Percentiles rank a stretch among this genome's conserved stretches.
phyloP scores from a whole-genome alignment of 2,329 filamentous ascomycete genomes.

The Sporothrix euskadiensis region DNA sequence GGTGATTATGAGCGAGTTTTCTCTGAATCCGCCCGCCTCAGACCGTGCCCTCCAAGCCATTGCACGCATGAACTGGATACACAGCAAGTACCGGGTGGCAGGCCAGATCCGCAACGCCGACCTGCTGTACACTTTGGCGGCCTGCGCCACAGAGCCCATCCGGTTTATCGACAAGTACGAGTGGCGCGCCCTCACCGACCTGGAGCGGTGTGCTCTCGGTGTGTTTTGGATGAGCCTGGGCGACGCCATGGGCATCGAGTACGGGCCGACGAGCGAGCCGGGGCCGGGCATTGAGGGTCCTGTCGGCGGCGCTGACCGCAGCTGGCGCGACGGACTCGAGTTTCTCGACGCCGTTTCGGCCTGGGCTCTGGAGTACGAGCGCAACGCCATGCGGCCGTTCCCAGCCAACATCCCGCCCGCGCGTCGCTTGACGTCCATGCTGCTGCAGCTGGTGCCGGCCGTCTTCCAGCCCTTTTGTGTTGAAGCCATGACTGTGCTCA shows the following conservation, averaged over 20 bases:
- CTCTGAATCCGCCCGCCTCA: constrained; percentile 44
- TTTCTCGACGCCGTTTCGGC: constrained; percentile 51
- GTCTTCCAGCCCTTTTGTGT: constrained; percentile 49
- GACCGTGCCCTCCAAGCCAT: constrained; percentile 41
- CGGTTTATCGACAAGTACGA: constrained; percentile 66
- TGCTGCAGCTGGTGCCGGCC: constrained; percentile 57
- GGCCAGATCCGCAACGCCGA: constrained; percentile 43
- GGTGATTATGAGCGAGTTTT: constrained; percentile 43
- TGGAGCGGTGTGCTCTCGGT: constrained; percentile 67
- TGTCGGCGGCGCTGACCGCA: constrained; percentile 36
- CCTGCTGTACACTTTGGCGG: constrained; percentile 46
- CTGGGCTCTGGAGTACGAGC: constrained; percentile 61
- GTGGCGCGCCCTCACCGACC: constrained; percentile 66
- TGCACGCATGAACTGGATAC: constrained; percentile 45
- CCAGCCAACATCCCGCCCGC: constrained; percentile 54
- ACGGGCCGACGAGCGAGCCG: constrained; percentile 34
- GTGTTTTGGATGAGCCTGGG: constrained; percentile 72
- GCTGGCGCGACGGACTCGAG: constrained; percentile 54
- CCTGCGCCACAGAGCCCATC: constrained; percentile 67
- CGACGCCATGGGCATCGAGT: constrained; percentile 66
- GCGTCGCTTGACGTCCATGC: constrained; percentile 59
- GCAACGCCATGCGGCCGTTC: constrained; percentile 56
- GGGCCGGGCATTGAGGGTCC: constrained; percentile 38
- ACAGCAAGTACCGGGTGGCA: constrained; percentile 40
- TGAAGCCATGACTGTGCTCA: constrained; percentile 57